Conservation (phyloP, 2,329 filamentous ascomycete genomes). For the Alternaria burnsii region DNA sequence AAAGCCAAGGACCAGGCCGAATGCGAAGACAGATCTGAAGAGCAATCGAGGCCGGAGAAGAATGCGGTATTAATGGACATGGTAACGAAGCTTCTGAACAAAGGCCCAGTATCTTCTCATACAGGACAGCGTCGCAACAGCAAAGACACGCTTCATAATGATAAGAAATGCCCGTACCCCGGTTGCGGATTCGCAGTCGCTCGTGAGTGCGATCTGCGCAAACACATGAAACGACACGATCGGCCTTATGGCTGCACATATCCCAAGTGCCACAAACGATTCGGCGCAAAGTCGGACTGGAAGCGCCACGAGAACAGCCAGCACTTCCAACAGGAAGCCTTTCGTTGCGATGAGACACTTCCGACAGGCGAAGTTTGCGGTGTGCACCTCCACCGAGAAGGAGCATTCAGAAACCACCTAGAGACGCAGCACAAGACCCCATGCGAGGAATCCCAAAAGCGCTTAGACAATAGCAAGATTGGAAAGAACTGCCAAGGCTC, state of each 20-base stretch:
- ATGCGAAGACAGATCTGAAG: neutral
- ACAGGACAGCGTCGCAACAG: slow-evolving; percentile 21
- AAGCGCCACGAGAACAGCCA: slow-evolving; percentile 87
- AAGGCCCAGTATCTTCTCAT: slow-evolving; percentile 20
- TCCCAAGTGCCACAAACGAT: slow-evolving; percentile 71
- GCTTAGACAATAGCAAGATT: slow-evolving; percentile 65
- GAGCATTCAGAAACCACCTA: slow-evolving; percentile 71
- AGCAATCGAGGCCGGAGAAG: slow-evolving; percentile 13
- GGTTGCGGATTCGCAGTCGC: slow-evolving; percentile 31
- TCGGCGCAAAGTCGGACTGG: slow-evolving; percentile 96
- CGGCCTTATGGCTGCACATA: slow-evolving; percentile 86
- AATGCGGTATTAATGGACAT: slow-evolving; percentile 34
- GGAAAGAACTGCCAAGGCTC: slow-evolving; percentile 69
- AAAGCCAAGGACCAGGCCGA: slow-evolving; percentile 7
- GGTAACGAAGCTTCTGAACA: slow-evolving; percentile 38
- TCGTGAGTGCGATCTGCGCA: slow-evolving; percentile 60
- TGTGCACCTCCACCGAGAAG: slow-evolving; percentile 65
- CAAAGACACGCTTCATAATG: slow-evolving; percentile 20
- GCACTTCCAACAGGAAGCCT: slow-evolving; percentile 75
- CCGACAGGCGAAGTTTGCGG: slow-evolving; percentile 56
- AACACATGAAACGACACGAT: slow-evolving; percentile 83
- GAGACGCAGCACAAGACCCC: slow-evolving; percentile 56
- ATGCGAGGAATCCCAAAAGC: slow-evolving; percentile 44
- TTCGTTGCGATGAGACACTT: slow-evolving; percentile 66
- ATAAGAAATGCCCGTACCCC: slow-evolving; percentile 24